Evolutionary conservation across 768 basidiomycete genomes (phyloP).

Genomic region (Auricularia auricula-judae): DNA sequence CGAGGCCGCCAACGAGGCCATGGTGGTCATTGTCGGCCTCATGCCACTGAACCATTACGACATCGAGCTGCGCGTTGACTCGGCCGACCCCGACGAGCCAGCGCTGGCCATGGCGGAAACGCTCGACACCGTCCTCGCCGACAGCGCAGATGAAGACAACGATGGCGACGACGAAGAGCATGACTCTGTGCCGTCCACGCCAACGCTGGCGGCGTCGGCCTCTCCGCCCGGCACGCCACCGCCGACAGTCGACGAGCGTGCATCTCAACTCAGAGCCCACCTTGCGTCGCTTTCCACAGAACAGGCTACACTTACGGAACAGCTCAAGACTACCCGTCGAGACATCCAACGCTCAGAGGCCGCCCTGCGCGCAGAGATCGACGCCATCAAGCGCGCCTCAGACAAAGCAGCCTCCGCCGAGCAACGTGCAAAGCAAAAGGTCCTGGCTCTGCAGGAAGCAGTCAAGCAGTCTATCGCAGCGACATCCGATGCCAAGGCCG

Average conservation of each 20-base stretch:
- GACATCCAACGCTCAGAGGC: conserved; percentile 80
- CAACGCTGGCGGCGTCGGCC: conserved; percentile 12
- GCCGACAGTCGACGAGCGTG: conserved; percentile 55
- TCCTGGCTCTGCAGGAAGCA: conserved; percentile 79
- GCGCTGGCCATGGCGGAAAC: background rate
- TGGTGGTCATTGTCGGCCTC: conserved; percentile 84
- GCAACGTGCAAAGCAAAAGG: conserved; percentile 73
- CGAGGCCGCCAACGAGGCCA: conserved; percentile 73
- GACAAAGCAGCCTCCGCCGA: conserved; percentile 72
- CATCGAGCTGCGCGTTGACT: conserved; percentile 69
- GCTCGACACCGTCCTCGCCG: background rate
- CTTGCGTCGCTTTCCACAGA: conserved; percentile 56
- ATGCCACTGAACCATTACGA: conserved; percentile 86
- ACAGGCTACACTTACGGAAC: conserved; percentile 51
- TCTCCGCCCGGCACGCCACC: conserved; percentile 19
- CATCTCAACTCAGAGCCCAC: conserved; percentile 52
- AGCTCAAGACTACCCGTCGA: conserved; percentile 67
- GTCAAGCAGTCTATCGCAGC: conserved; percentile 64
- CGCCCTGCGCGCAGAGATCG: conserved; percentile 72
- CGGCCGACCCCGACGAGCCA: conserved; percentile 31
- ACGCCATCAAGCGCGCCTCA: conserved; percentile 67
- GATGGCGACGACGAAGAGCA: background rate
- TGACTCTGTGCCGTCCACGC: conserved; percentile 6
- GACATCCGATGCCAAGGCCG: conserved; percentile 34
- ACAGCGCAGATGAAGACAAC: background rate